Evolutionary conservation across 2,329 filamentous ascomycete species (phyloP).

Genomic region (Onygenales sp.): DNA sequence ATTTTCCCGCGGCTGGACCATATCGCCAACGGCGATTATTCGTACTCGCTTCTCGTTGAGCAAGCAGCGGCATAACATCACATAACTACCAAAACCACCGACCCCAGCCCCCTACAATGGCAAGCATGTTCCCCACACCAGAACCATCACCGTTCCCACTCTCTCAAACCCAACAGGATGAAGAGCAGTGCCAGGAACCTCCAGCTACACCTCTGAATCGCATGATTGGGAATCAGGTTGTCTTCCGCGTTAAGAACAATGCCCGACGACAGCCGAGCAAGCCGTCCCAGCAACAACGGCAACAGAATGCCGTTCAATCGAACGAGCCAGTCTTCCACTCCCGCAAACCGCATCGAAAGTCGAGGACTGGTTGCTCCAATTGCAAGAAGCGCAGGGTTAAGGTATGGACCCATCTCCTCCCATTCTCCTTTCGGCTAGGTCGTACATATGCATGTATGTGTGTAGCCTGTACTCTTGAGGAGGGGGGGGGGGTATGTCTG

Average conservation of each 20-base stretch:
- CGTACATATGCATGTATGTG: neutral
- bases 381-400: conserved; percentile 29
- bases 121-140: neutral
- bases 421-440: neutral
- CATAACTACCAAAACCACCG: neutral
- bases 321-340: conserved; percentile 17
- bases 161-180: neutral
- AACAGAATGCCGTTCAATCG: neutral
- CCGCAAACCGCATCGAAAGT: conserved; percentile 26
- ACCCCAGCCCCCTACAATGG: neutral
- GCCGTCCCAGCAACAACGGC: neutral
- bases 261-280: neutral
- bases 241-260: conserved; percentile 11
- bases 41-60: neutral
- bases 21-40: neutral
- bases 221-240: conserved; percentile 11
- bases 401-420: conserved; percentile 13
- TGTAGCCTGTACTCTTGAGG: neutral
- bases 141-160: neutral
- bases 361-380: conserved; percentile 22
- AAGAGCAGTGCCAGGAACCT: neutral
- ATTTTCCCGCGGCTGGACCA: neutral
- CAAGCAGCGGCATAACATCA: too few species aligned
- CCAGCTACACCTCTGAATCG: conserved; percentile 4
- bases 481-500: too few species aligned